phyloP scores from a whole-genome alignment of 129 eudicot species.

The Dittrichia graveolens region DNA sequence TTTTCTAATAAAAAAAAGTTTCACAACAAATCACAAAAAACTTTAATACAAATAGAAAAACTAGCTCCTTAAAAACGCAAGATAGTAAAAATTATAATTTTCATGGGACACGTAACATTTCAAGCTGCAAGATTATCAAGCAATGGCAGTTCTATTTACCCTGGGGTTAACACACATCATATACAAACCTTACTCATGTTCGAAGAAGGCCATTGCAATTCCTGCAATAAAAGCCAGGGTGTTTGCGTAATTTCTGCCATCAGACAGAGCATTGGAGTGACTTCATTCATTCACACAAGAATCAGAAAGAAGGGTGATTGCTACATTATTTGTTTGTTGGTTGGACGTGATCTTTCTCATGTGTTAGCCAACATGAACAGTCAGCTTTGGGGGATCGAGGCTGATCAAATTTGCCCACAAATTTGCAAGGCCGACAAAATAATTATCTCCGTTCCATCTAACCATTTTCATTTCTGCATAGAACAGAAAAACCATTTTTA shows the following conservation, averaged over 20 bases:
- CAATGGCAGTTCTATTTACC: constrained; percentile 28
- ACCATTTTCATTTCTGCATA: constrained; percentile 60
- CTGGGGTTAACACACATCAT: not conserved
- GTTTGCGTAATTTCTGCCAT: constrained; percentile 2
- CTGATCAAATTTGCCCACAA: constrained; percentile 85
- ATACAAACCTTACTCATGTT: constrained; percentile 31
- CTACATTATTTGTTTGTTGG: constrained; percentile 5
- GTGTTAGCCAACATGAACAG: constrained; percentile 48
- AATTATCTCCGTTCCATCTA: constrained; percentile 58
- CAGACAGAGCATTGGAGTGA: not conserved
- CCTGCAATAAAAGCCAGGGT: not conserved
- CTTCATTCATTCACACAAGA: constrained; percentile 9
- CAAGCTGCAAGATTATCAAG: constrained; percentile 32
- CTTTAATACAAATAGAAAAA: constrained; percentile 11
- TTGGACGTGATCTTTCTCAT: constrained; percentile 4
- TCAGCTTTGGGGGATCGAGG: constrained; percentile 60
- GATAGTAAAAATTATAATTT: constrained; percentile 16
- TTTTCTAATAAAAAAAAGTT: not conserved
- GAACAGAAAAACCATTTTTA: not conserved
- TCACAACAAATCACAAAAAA: constrained; percentile 15
- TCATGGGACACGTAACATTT: not conserved
- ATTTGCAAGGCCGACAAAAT: constrained; percentile 67
- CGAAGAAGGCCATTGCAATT: constrained; percentile 21
- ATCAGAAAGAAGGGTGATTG: not conserved
- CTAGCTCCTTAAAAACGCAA: constrained; percentile 27